Conservation (phyloP, 2,329 filamentous ascomycete species). For the Fusarium sarcochroum region DNA sequence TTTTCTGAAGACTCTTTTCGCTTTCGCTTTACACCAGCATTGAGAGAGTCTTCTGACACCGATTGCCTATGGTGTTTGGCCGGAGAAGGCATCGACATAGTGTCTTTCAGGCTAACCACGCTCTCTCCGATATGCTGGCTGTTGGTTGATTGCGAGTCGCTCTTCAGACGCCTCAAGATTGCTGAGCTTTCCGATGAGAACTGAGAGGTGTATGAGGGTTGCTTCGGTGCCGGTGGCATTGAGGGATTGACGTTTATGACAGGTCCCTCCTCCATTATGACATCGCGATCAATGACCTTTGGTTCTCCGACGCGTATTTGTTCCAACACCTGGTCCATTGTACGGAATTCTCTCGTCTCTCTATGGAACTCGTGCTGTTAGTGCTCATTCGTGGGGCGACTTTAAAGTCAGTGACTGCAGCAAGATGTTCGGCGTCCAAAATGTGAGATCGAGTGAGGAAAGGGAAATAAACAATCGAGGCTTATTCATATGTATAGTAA, state of each 20-base stretch:
- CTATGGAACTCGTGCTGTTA: slow-evolving; percentile 1
- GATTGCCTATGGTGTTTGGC: slow-evolving; percentile 14
- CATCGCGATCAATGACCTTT: neutral
- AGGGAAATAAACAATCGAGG: neutral
- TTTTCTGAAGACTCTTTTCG: slow-evolving; percentile 32
- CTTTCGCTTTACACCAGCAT: slow-evolving; percentile 50
- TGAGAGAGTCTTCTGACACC: slow-evolving; percentile 15
- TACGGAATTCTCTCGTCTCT: neutral
- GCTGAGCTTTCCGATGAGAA: slow-evolving; percentile 48
- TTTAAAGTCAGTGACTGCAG: neutral
- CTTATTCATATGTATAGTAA: neutral
- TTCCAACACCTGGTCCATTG: slow-evolving; percentile 14
- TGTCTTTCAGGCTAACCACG: slow-evolving; percentile 10
- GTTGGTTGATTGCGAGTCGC: neutral
- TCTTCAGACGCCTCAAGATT: slow-evolving; percentile 50
- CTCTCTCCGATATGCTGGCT: neutral
- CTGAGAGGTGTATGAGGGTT: slow-evolving; percentile 50
- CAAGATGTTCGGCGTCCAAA: neutral
- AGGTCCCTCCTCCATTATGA: neutral
- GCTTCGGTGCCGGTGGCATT: slow-evolving; percentile 1
- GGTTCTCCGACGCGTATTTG: neutral
- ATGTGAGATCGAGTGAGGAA: neutral
- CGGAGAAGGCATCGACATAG: slow-evolving; percentile 33
- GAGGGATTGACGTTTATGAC: neutral
- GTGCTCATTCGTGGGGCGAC: slow-evolving; percentile 22